phyloP scores from a whole-genome alignment of 345 rosid species.

The Microthlaspi erraticum region DNA sequence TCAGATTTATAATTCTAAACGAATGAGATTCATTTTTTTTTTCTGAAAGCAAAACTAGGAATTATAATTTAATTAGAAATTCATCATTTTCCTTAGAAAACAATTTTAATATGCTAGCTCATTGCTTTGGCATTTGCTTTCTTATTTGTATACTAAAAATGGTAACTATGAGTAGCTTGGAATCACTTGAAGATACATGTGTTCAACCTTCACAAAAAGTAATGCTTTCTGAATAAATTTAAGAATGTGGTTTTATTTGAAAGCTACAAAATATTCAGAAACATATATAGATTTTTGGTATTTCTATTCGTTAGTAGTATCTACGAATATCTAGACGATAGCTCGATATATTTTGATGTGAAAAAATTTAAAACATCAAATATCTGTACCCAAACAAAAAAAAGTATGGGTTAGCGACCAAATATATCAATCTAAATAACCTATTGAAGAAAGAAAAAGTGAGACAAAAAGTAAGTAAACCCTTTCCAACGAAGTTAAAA shows the following conservation, averaged over 20 bases:
- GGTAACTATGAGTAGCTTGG: slow-evolving; percentile 25
- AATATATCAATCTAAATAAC: not conserved
- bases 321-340: too few relatives aligned
- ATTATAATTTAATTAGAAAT: slow-evolving; percentile 6
- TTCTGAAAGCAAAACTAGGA: not conserved
- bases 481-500: slow-evolving; percentile 38
- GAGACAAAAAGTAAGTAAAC: slow-evolving; percentile 40
- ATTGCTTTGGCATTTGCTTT: slow-evolving; percentile 37
- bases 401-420: not conserved
- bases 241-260: not conserved
- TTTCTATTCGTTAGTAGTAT: not conserved
- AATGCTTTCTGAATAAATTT: not conserved
- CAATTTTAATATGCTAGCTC: slow-evolving; percentile 37
- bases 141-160: slow-evolving; percentile 16
- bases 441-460: slow-evolving; percentile 7
- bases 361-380: too few relatives aligned
- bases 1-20: not conserved
- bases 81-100: slow-evolving; percentile 42
- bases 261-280: not conserved
- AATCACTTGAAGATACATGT: slow-evolving; percentile 2
- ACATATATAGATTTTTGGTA: not conserved
- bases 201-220: slow-evolving; percentile 7
- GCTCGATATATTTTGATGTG: too few relatives aligned
- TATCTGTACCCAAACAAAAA: too few relatives aligned
- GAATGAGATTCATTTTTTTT: not conserved